These are phyloP conservation scores for Posidonia australis DNA, from an alignment of 106 monocot genomes.

Conservation along the genomic window DNA sequence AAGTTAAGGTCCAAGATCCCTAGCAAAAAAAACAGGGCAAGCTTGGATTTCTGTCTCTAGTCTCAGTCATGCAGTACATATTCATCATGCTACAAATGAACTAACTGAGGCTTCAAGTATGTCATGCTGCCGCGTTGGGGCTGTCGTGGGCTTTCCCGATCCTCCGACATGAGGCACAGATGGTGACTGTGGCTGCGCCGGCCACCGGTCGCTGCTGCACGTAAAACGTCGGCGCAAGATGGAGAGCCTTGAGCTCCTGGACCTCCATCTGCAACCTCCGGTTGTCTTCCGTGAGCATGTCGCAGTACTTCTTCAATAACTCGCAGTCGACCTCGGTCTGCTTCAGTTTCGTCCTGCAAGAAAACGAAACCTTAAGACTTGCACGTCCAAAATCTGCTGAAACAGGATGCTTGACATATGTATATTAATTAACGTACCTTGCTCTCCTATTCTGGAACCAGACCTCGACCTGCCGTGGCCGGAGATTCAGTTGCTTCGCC, in stretches of 20 bases:
- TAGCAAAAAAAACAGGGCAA: neutral
- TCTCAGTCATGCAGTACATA: too few relatives aligned
- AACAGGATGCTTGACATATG: neutral
- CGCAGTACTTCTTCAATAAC: slow-evolving; percentile 48
- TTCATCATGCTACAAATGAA: neutral
- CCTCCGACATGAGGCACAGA: neutral
- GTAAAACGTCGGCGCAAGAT: slow-evolving; percentile 29
- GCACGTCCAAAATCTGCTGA: too few relatives aligned
- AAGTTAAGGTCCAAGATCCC: neutral
- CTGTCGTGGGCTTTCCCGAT: neutral
- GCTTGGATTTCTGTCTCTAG: too few relatives aligned
- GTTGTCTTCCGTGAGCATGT: slow-evolving; percentile 47
- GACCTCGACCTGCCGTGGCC: slow-evolving; percentile 41
- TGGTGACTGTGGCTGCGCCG: neutral
- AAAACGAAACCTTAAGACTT: too few relatives aligned
- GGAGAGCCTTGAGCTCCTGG: slow-evolving; percentile 37
- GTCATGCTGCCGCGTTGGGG: neutral
- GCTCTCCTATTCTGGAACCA: slow-evolving; percentile 49
- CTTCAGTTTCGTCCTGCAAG: slow-evolving; percentile 42
- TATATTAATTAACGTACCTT: slow-evolving; percentile 12
- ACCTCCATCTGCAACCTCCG: slow-evolving; percentile 46
- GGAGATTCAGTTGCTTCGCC: slow-evolving; percentile 29
- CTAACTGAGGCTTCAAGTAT: neutral
- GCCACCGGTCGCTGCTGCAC: neutral
- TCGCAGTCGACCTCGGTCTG: slow-evolving; percentile 60